Base-by-base conservation (phyloP, 345 rosid species). In the Tarenaya hassleriana region DNA sequence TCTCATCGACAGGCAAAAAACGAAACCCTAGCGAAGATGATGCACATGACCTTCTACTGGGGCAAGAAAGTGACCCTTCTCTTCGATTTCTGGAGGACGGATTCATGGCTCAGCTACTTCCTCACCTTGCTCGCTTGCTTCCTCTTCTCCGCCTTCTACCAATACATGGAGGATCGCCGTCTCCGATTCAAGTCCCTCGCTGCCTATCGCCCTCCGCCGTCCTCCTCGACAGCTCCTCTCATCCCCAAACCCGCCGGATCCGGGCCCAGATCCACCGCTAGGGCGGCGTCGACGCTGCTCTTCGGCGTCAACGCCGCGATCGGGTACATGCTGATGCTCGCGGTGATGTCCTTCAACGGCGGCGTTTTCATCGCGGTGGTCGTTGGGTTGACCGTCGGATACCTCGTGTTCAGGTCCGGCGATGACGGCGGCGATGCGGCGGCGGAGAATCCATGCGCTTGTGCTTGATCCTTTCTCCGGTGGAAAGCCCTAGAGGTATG, bases 21-120 rank as follows among this genome's bases (percentile, higher is more conserved):
- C 33, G 5, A 37, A 37, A 37, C 45, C 11, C 7, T n/a, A 21
- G 60, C 67, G 29, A 76, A 70, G 73, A 89, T 90, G 97, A 90
- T 86, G 94, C 97, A 84, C 81, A 89, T 81, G 97, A 89, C 95
- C 43, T 64, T 89, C 12, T 89, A 86, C 68, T 86, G 97, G 97
- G 68, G 90, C 39, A 66, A 63, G 47, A 42, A 75, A 46, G 95
- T 88, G 1, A 83, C 88, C 7, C 65, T 89, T 57, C 78, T 89
- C 45, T 47, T 89, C 68, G 75, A 67, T 64, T 74, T 67, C 35
- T 86, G 97, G 94, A 66, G 44, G 50, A 86, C 97, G 10, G 69
- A 75, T 40, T 75, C 91, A 31, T 81, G 82, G 83, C 62, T 52
- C 6, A 55, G 58, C 47, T 84, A 86, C 86, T 37, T 74, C 35